Evolutionary conservation across 164 flowering plant species (phyloP), one percentile per base, ranked within the genome.

Genomic region (Taxillus chinensis): DNA sequence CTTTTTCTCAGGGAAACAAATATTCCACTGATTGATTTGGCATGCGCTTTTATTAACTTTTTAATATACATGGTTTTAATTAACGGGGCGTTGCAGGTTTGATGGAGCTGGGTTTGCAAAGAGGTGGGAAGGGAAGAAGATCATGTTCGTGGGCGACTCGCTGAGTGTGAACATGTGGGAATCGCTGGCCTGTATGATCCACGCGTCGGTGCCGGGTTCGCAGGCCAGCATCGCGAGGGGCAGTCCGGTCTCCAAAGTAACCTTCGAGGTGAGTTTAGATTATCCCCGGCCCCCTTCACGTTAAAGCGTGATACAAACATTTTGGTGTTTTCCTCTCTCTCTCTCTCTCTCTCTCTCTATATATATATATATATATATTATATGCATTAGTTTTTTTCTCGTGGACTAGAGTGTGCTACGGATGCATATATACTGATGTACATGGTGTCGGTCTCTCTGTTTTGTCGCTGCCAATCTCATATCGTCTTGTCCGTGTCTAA

Each of bases 81-180:
- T 6, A 9, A 43, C 10, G 41, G n/a, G 45, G n/a, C 38, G 9
- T 13, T 67, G 64, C 55, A 85, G 90, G 67, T 85, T 85, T 58
- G 51, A 83, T 73, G 86, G 84, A 5, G 3, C 16, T 63, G 82
- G 74, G 46, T 77, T 85, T 41, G 50, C 83, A 72, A 68, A 49
- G 72, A 81, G 67, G 55, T 83, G 79, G 78, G 74, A 77, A 17
- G 90, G 90, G 66, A 83, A 83, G 71, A 79, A 72, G 67, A 78
- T 85, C 40, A 81, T 85, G 85, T 82, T 85, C 60, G 90, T 82
- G 70, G 90, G 87, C 7, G 90, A 85, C 77, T 85, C 90, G 54
- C 77, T 85, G 80, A 83, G 87, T 64, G 42, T 78, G 64, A 85
- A 85, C 70, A 74, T 72, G 83, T 85, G 87, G 87, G 68, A 80